Conservation (phyloP, 805 yeast genomes). For the Geotrichum ghanense region DNA sequence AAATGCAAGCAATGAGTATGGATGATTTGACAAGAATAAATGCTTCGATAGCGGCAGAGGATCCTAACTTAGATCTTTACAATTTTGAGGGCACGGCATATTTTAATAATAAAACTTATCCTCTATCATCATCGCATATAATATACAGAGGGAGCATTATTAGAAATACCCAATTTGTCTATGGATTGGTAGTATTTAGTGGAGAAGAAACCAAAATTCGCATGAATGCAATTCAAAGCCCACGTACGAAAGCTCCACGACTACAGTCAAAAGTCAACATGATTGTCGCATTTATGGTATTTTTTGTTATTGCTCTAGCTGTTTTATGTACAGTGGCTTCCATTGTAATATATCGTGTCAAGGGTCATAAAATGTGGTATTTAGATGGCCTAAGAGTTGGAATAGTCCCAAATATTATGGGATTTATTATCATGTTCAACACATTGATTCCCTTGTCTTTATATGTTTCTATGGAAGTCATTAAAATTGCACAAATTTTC, state of each 20-base stretch:
- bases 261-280: conserved; percentile 71
- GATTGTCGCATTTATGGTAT: conserved; percentile 81
- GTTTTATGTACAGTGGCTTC: conserved; percentile 78
- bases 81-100: conserved; percentile 66
- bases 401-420: conserved; percentile 82
- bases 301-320: conserved; percentile 61
- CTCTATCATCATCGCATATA: conserved; percentile 74
- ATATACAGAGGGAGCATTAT: conserved; percentile 82
- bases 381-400: conserved; percentile 63
- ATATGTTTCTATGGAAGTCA: conserved; percentile 93
- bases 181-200: conserved; percentile 80
- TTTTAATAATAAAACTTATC: conserved; percentile 32
- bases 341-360: conserved; percentile 35
- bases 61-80: conserved; percentile 85
- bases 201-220: conserved; percentile 95
- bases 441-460: conserved; percentile 90
- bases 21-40: conserved; percentile 37
- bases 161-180: conserved; percentile 63
- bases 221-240: conserved; percentile 85
- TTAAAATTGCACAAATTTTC: conserved; percentile 75
- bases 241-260: conserved; percentile 88
- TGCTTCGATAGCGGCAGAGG: conserved; percentile 60
- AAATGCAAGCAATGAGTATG: conserved; percentile 43
- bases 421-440: conserved; percentile 93
- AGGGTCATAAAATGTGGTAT: conserved; percentile 55